A percentile compares a stretch with the other conserved stretches of the same genome.
Evolutionary conservation across 1,284 basidiomycete genomes (phyloP).

Genomic region (Rhodotorula sp.): DNA sequence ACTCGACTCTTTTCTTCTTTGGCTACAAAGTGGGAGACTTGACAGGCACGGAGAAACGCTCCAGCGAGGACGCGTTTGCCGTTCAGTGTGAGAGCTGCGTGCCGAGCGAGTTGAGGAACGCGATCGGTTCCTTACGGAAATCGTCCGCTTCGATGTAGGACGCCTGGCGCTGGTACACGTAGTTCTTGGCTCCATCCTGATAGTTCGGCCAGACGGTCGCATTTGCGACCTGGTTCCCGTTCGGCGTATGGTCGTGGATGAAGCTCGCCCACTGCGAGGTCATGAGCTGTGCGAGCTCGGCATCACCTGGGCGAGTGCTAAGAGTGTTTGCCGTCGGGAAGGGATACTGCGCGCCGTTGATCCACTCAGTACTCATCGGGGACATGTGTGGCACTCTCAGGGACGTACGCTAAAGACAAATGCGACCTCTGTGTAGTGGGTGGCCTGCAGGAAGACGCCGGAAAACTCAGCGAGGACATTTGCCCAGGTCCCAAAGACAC

Average conservation of each 20-base stretch:
- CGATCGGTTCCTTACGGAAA: conserved; percentile 28
- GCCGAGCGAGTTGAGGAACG: conserved; percentile 23
- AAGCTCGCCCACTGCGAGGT: conserved; percentile 43
- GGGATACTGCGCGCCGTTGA: conserved; percentile 12
- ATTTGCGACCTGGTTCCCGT: conserved; percentile 21
- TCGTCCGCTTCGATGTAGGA: conserved; percentile 20
- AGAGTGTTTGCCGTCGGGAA: conserved; percentile 41
- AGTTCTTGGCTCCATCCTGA: conserved; percentile 5
- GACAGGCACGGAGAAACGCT: too few relatives aligned
- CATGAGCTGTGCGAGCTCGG: conserved; percentile 40
- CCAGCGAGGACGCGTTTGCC: not conserved
- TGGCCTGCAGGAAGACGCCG: too few relatives aligned
- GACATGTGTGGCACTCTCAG: too few relatives aligned
- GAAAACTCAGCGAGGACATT: too few relatives aligned
- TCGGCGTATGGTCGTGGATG: conserved; percentile 41
- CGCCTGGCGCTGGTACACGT: conserved; percentile 18
- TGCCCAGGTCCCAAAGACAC: too few relatives aligned
- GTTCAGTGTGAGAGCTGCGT: conserved; percentile 8
- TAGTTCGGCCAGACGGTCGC: conserved; percentile 41
- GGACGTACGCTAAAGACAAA: conserved; percentile 39
- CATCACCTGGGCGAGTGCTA: conserved; percentile 35
- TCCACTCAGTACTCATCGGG: too few relatives aligned
- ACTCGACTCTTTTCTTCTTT: too few relatives aligned
- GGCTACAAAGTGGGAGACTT: too few relatives aligned
- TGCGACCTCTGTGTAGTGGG: conserved; percentile 40